phyloP scores from a whole-genome alignment of 768 basidiomycete genomes.

The Lentinula sp. region DNA sequence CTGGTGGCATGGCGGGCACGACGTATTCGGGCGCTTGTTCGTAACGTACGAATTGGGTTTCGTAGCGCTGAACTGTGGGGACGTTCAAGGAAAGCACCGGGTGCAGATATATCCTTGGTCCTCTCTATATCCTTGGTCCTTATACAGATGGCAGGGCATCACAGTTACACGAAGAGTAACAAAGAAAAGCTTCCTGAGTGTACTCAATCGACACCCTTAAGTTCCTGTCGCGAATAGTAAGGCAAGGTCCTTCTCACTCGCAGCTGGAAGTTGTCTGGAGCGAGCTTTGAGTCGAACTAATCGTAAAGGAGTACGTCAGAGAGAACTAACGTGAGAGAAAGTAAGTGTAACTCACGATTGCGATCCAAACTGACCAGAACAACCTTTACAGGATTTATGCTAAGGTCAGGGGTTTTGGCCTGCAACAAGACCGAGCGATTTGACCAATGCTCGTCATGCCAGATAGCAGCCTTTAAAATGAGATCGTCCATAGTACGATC shows the following conservation, averaged over 20 bases:
- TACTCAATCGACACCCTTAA: background rate
- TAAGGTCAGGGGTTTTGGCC: conserved; percentile 23
- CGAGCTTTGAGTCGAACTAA: conserved; percentile 88
- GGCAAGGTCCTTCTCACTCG: conserved; percentile 82
- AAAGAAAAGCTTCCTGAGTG: background rate
- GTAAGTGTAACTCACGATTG: conserved; percentile 56
- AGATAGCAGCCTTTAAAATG: conserved; percentile 86
- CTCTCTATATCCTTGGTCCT: background rate
- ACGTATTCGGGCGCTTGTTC: background rate
- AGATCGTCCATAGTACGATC: conserved; percentile 90
- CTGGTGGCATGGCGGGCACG: background rate
- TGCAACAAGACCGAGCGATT: conserved; percentile 76
- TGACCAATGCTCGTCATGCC: conserved; percentile 91
- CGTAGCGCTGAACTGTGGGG: background rate
- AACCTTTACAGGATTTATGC: conserved; percentile 64
- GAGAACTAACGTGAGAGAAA: conserved; percentile 4
- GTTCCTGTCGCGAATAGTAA: conserved; percentile 43
- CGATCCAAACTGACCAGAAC: conserved; percentile 88
- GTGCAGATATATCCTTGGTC: background rate
- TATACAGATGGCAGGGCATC: background rate
- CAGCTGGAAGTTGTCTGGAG: conserved; percentile 77
- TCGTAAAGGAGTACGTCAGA: conserved; percentile 11
- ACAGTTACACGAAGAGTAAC: background rate
- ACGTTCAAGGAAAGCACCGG: background rate
- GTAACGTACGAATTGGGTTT: background rate